phyloP scores from a whole-genome alignment of 768 basidiomycete genomes.

The Trametes cinnabarina region DNA sequence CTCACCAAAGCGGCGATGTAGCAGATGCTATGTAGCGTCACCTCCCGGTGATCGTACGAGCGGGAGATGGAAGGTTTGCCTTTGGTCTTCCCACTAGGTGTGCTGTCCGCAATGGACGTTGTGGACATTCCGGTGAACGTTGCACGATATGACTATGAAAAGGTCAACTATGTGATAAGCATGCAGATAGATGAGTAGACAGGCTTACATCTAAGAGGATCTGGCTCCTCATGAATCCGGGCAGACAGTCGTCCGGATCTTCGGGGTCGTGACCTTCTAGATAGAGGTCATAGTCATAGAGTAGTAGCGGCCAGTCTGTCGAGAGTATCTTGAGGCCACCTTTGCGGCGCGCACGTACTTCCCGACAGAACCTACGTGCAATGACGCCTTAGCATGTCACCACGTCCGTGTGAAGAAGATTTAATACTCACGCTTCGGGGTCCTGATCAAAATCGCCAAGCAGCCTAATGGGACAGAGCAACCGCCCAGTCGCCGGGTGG shows the following conservation, averaged over 20 bases:
- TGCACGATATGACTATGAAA: background rate
- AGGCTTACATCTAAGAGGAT: background rate
- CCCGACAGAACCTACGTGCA: background rate
- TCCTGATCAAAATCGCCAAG: background rate
- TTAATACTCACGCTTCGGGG: background rate
- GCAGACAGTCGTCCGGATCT: background rate
- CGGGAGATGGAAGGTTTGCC: background rate
- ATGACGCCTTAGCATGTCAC: background rate
- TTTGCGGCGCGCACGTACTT: background rate
- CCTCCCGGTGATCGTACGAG: background rate
- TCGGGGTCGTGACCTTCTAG: background rate
- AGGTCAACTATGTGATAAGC: too few species aligned
- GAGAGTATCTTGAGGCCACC: background rate
- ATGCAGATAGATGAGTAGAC: background rate
- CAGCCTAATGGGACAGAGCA: background rate
- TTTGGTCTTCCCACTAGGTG: background rate
- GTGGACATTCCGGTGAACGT: background rate
- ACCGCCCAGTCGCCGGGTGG: background rate
- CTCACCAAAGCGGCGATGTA: background rate
- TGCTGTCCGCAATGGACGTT: background rate
- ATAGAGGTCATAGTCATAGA: background rate
- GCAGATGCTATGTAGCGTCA: background rate
- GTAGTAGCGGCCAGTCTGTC: background rate
- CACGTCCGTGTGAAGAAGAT: too few species aligned
- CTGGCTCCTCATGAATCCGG: background rate